phyloP scores from a whole-genome alignment of 192 early-diverging fungal genomes.

The Gigaspora rosea region DNA sequence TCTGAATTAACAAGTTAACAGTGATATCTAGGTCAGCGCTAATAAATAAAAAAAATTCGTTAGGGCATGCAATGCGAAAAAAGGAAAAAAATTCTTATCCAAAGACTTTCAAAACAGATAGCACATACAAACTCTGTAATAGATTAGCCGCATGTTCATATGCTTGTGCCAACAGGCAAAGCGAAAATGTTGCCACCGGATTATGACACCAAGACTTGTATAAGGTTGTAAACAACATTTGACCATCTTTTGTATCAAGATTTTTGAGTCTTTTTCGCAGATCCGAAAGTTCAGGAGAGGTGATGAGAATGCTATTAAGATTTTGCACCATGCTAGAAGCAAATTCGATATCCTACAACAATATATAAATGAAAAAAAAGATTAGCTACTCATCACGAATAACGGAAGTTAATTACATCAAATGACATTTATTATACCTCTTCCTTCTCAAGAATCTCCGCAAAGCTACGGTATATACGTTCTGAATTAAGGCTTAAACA shows the following conservation, averaged over 20 bases:
- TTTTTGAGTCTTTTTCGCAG: slow-evolving; percentile 79
- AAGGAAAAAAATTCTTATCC: background rate
- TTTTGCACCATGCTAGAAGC: slow-evolving; percentile 97
- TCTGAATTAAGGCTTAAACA: slow-evolving; percentile 91
- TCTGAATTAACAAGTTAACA: slow-evolving; percentile 90
- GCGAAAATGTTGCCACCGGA: slow-evolving; percentile 88
- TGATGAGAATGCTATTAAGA: slow-evolving; percentile 94
- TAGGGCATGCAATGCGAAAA: background rate
- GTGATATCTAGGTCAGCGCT: slow-evolving; percentile 92
- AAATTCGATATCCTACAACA: slow-evolving; percentile 82
- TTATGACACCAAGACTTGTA: slow-evolving; percentile 98
- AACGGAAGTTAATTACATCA: background rate
- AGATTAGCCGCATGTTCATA: slow-evolving; percentile 90
- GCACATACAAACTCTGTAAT: slow-evolving; percentile 72
- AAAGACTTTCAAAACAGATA: background rate
- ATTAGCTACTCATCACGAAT: background rate
- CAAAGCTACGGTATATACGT: slow-evolving; percentile 84
- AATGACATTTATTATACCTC: slow-evolving; percentile 49
- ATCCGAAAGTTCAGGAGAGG: slow-evolving; percentile 86
- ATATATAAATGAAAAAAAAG: slow-evolving; percentile 13
- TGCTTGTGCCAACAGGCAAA: slow-evolving; percentile 95
- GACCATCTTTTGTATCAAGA: slow-evolving; percentile 75
- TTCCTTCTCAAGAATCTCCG: slow-evolving; percentile 83
- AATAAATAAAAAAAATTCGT: background rate
- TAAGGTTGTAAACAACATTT: slow-evolving; percentile 79